Evolutionary conservation across 345 rosid genomes (phyloP).

Genomic region (Microcos paniculata): DNA sequence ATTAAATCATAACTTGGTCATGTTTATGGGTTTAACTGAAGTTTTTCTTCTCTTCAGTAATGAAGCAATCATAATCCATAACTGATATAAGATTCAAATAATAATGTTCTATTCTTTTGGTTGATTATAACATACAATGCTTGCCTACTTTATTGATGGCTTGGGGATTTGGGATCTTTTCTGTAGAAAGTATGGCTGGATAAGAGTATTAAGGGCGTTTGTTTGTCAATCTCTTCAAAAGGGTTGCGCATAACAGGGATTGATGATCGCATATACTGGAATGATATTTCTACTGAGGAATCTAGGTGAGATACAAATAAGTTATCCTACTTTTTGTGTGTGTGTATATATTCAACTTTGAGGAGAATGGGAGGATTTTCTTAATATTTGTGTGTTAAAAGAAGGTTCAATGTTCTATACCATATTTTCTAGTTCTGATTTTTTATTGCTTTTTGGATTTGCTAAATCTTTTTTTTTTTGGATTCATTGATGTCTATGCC

Average conservation of each 20-base stretch:
- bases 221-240: conserved; percentile 62
- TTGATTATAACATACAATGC: neutral
- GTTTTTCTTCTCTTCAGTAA: neutral
- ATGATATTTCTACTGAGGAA: conserved; percentile 69
- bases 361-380: conserved; percentile 18
- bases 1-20: neutral
- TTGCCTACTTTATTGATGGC: conserved; percentile 15
- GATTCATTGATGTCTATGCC: too few species aligned
- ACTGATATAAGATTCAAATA: neutral
- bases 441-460: too few species aligned
- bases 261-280: conserved; percentile 96
- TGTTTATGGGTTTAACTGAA: neutral
- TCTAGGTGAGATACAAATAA: conserved; percentile 60
- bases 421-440: too few species aligned
- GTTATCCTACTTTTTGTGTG: neutral
- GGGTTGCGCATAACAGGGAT: conserved; percentile 79
- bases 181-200: conserved; percentile 84
- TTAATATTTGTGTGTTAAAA: too few species aligned
- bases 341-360: neutral
- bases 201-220: conserved; percentile 62
- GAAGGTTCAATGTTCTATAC: too few species aligned
- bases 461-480: too few species aligned
- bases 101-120: neutral
- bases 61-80: neutral
- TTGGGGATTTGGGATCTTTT: neutral